Evolutionary conservation across 495 filamentous ascomycete species (phyloP).

Genomic region (Amniculicola lignicola): DNA sequence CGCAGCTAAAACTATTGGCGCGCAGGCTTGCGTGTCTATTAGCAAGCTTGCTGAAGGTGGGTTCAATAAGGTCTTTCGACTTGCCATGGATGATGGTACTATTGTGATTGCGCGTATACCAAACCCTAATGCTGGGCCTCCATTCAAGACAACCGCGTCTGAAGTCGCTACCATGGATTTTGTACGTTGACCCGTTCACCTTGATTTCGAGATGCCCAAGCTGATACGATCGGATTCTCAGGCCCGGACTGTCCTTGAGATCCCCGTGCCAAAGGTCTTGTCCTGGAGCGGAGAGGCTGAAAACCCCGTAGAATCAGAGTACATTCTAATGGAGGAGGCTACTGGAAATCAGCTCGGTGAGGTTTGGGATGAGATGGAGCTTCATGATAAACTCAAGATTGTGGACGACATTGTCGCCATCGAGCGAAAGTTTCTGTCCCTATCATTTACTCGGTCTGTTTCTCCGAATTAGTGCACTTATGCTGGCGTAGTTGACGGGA

Average conservation of each 20-base stretch:
- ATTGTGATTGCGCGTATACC: constrained; percentile 3
- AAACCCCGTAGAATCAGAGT: constrained; percentile 16
- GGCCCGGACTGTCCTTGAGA: not conserved
- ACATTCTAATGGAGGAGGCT: constrained; percentile 22
- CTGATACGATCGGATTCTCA: too few relatives aligned
- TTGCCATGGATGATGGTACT: not conserved
- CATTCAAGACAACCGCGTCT: not conserved
- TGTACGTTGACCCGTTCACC: too few relatives aligned
- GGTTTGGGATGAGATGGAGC: not conserved
- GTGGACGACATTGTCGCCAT: constrained; percentile 11
- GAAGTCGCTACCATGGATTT: constrained; percentile 9
- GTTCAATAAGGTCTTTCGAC: constrained; percentile 3
- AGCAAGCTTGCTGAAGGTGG: constrained; percentile 1
- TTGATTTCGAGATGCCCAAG: too few relatives aligned
- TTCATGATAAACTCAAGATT: not conserved
- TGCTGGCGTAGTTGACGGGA: too few relatives aligned
- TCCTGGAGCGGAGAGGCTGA: constrained; percentile 2
- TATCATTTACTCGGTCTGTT: not conserved
- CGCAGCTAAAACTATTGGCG: constrained; percentile 6
- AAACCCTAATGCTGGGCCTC: constrained; percentile 1
- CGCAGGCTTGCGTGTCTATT: not conserved
- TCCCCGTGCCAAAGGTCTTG: constrained; percentile 14
- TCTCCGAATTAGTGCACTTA: not conserved
- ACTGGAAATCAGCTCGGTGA: not conserved
- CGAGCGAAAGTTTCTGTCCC: constrained; percentile 14